Conservation (phyloP, 2,329 filamentous ascomycete genomes). For the Scleromitrula shiraiana region DNA sequence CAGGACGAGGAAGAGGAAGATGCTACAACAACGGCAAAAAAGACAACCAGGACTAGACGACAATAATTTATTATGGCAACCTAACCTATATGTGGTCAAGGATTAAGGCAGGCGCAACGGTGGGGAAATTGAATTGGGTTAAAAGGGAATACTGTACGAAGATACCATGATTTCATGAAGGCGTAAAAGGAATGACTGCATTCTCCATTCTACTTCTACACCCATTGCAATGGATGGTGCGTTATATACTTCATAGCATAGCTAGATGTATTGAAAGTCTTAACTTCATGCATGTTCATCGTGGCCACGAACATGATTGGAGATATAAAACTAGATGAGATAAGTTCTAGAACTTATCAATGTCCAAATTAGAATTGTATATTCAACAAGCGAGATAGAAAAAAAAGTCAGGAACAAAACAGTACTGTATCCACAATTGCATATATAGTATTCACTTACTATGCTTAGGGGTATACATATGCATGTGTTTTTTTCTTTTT, state of each 20-base stretch:
- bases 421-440: no score
- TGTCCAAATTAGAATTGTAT: no score
- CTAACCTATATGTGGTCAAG: background rate
- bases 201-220: slow-evolving; percentile 1
- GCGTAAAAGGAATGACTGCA: slow-evolving; percentile 4
- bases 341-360: no score
- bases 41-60: slow-evolving; percentile 38
- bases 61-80: slow-evolving; percentile 18
- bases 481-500: no score
- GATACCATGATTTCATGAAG: slow-evolving; percentile 7
- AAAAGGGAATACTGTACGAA: slow-evolving; percentile 3
- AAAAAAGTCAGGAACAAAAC: no score
- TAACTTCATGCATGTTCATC: background rate
- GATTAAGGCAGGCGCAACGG: slow-evolving; percentile 1
- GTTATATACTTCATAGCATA: background rate
- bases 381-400: no score
- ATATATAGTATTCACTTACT: no score
- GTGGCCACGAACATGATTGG: no score
- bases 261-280: background rate
- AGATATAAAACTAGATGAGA: no score
- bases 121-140: slow-evolving; percentile 3
- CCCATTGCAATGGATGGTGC: background rate
- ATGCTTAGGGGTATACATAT: no score
- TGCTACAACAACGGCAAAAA: slow-evolving; percentile 39
- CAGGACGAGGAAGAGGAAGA: slow-evolving; percentile 79